phyloP scores from a whole-genome alignment of 495 filamentous ascomycete genomes.

The Neurospora sp. region DNA sequence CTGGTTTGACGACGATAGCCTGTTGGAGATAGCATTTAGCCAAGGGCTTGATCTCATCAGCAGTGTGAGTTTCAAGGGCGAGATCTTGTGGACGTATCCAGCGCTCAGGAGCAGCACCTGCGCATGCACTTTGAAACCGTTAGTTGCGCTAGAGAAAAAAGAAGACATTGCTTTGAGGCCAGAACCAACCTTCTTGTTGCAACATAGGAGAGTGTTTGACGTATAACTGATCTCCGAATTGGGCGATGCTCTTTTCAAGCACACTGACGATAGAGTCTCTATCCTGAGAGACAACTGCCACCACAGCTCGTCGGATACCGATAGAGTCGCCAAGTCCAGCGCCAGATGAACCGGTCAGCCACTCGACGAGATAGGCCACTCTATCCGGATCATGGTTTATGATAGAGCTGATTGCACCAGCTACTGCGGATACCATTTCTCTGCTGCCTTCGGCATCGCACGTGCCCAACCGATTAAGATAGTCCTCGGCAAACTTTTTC shows the following conservation, averaged over 20 bases:
- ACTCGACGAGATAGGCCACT: conserved; percentile 50
- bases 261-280: conserved; percentile 44
- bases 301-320: conserved; percentile 53
- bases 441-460: conserved; percentile 23
- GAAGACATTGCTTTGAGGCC: neutral
- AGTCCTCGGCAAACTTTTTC: conserved; percentile 46
- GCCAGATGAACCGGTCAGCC: conserved; percentile 56
- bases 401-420: conserved; percentile 33
- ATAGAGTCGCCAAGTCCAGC: conserved; percentile 55
- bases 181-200: conserved; percentile 71
- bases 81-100: conserved; percentile 59
- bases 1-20: conserved; percentile 64
- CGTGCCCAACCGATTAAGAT: conserved; percentile 31
- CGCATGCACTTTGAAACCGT: conserved; percentile 48
- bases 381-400: conserved; percentile 25
- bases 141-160: conserved; percentile 11
- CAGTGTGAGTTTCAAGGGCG: conserved; percentile 49
- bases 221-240: conserved; percentile 78
- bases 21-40: conserved; percentile 73
- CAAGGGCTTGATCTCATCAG: conserved; percentile 62
- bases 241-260: conserved; percentile 54
- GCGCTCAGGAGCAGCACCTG: conserved; percentile 71
- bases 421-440: conserved; percentile 35
- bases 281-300: conserved; percentile 49
- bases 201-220: conserved; percentile 73